Evolutionary conservation across 2,329 filamentous ascomycete genomes (phyloP).

Genomic region (Trichoderma endophyticum): DNA sequence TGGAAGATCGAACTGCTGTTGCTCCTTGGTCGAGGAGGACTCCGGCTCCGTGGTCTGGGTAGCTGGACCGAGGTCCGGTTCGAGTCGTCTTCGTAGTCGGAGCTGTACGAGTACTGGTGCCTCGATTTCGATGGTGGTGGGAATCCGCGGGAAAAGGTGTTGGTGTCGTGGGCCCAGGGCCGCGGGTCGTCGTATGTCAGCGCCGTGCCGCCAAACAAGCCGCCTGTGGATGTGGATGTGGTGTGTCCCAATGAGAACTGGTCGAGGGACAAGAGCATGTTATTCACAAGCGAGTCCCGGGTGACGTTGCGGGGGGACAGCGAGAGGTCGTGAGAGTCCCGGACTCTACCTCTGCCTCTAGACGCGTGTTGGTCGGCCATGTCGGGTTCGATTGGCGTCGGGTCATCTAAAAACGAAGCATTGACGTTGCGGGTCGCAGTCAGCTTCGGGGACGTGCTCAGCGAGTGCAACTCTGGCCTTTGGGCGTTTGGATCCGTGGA

Average conservation of each 20-base stretch:
- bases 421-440: slow-evolving; percentile 22
- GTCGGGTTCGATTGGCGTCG: slow-evolving; percentile 21
- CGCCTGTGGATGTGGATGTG: neutral
- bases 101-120: slow-evolving; percentile 56
- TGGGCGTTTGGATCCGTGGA: slow-evolving; percentile 12
- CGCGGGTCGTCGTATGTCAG: slow-evolving; percentile 28
- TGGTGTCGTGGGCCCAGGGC: slow-evolving; percentile 20
- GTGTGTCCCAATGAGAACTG: slow-evolving; percentile 63
- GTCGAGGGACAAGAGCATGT: slow-evolving; percentile 92
- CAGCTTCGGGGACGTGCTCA: slow-evolving; percentile 14
- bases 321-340: slow-evolving; percentile 82
- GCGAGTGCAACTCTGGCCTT: slow-evolving; percentile 17
- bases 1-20: slow-evolving; percentile 77
- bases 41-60: slow-evolving; percentile 30
- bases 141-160: slow-evolving; percentile 18
- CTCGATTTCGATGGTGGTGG: slow-evolving; percentile 24
- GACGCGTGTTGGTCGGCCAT: slow-evolving; percentile 29
- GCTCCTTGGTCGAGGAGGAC: slow-evolving; percentile 55
- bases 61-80: slow-evolving; percentile 51
- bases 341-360: slow-evolving; percentile 26
- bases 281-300: slow-evolving; percentile 88
- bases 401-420: slow-evolving; percentile 28
- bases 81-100: slow-evolving; percentile 53
- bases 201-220: slow-evolving; percentile 16
- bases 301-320: slow-evolving; percentile 72